phyloP scores from a whole-genome alignment of 495 filamentous ascomycete species.

The Penicillium atrosanguineum region DNA sequence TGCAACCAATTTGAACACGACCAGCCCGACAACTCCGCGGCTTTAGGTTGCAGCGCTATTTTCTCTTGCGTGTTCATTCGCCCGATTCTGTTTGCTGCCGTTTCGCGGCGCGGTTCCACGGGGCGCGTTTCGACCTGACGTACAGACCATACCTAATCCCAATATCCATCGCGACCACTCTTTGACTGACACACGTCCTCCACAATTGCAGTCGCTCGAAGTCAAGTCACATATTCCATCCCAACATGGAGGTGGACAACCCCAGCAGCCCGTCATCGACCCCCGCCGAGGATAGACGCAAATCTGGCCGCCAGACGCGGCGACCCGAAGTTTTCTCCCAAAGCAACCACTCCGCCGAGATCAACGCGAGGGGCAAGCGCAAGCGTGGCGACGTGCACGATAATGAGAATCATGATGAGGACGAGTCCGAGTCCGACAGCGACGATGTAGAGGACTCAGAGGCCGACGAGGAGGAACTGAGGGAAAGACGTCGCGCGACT shows the following conservation, averaged over 20 bases:
- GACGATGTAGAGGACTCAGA: constrained; percentile 50
- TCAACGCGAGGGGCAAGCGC: constrained; percentile 46
- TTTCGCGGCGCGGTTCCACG: constrained; percentile 29
- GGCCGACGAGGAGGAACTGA: constrained; percentile 65
- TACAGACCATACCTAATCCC: constrained; percentile 2
- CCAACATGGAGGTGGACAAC: constrained; percentile 37
- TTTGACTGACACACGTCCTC: constrained; percentile 1
- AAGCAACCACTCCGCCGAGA: constrained; percentile 32
- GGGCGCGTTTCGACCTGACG: constrained; percentile 24
- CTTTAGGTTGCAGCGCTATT: neutral
- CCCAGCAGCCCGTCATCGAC: constrained; percentile 27
- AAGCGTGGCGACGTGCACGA: constrained; percentile 47
- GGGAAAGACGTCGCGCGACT: constrained; percentile 51
- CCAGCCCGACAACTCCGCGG: neutral
- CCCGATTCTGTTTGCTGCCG: constrained; percentile 14
- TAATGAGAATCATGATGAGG: constrained; percentile 38
- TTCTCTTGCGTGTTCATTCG: constrained; percentile 1
- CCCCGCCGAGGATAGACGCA: constrained; percentile 61
- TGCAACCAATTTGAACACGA: neutral
- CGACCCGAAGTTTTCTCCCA: constrained; percentile 65
- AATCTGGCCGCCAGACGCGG: constrained; percentile 78
- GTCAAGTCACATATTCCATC: neutral
- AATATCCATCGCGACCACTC: neutral
- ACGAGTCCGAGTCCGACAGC: constrained; percentile 50
- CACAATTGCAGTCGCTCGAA: constrained; percentile 6